These are phyloP conservation scores for Blastobotrys proliferans DNA, from an alignment of 1,139 yeast genomes.

Conservation along the genomic window DNA sequence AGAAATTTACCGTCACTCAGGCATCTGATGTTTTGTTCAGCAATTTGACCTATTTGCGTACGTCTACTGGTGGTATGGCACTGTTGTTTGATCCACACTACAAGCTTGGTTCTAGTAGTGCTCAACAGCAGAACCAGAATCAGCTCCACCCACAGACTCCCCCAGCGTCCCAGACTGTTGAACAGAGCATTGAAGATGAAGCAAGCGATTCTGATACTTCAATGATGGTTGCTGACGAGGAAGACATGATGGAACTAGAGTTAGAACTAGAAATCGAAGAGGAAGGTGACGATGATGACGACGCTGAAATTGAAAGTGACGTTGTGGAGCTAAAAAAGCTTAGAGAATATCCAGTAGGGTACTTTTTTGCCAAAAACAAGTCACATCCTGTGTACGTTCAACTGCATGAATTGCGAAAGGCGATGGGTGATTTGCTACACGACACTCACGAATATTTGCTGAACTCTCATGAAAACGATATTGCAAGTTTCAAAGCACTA, in stretches of 20 bases:
- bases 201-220: conserved; percentile 33
- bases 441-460: conserved; percentile 49
- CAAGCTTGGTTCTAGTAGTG: conserved; percentile 7
- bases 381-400: conserved; percentile 50
- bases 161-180: conserved; percentile 2
- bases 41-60: conserved; percentile 54
- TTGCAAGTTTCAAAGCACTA: conserved; percentile 62
- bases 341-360: conserved; percentile 40
- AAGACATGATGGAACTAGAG: conserved; percentile 16
- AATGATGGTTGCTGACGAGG: conserved; percentile 30
- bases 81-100: conserved; percentile 65
- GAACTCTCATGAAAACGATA: conserved; percentile 57
- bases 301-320: conserved; percentile 40
- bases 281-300: conserved; percentile 38
- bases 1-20: conserved; percentile 26
- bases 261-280: conserved; percentile 33
- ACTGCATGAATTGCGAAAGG: conserved; percentile 58
- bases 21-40: conserved; percentile 42
- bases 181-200: conserved; percentile 23
- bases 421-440: conserved; percentile 68
- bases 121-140: no score
- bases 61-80: conserved; percentile 70
- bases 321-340: conserved; percentile 29
- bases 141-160: background rate
- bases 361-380: conserved; percentile 45